Conservation (phyloP, 75 land plant genomes). For the Pinus albicaulis region DNA sequence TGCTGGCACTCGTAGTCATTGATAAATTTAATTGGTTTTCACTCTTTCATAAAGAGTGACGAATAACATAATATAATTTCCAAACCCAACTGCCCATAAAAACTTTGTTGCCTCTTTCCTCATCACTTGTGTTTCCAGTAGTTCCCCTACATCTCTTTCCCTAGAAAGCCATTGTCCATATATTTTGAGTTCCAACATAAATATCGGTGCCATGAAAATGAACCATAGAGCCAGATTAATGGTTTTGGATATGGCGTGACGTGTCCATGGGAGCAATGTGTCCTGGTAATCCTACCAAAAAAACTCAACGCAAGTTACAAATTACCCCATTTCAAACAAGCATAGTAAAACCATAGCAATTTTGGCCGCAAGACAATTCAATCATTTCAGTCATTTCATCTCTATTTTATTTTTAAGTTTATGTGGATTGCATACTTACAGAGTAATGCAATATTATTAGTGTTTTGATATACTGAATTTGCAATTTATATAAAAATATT, state of each 20-base stretch:
- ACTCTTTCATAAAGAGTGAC: conserved; percentile 88
- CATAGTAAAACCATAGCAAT: no score
- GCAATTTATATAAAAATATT: no score
- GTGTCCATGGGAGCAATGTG: no score
- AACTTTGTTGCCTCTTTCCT: conserved; percentile 81
- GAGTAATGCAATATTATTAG: no score
- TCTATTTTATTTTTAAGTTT: no score
- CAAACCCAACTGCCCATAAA: conserved; percentile 84
- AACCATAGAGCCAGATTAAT: conserved; percentile 67
- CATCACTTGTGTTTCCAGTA: conserved; percentile 56
- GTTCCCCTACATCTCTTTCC: conserved; percentile 78
- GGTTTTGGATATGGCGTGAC: conserved; percentile 21
- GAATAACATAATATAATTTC: conserved; percentile 82
- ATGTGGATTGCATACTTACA: no score
- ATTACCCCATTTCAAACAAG: no score
- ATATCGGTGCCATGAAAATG: conserved; percentile 63
- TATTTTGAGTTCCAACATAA: conserved; percentile 76
- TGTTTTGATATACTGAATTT: no score
- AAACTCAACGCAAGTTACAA: no score
- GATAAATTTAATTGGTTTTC: conserved; percentile 73
- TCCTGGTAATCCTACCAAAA: no score
- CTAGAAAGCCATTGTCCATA: conserved; percentile 98
- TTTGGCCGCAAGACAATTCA: no score
- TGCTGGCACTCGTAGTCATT: conserved; percentile 89
- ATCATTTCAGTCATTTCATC: no score